Conservation (phyloP, 179 eudicot genomes). For the Nepenthes alata region DNA sequence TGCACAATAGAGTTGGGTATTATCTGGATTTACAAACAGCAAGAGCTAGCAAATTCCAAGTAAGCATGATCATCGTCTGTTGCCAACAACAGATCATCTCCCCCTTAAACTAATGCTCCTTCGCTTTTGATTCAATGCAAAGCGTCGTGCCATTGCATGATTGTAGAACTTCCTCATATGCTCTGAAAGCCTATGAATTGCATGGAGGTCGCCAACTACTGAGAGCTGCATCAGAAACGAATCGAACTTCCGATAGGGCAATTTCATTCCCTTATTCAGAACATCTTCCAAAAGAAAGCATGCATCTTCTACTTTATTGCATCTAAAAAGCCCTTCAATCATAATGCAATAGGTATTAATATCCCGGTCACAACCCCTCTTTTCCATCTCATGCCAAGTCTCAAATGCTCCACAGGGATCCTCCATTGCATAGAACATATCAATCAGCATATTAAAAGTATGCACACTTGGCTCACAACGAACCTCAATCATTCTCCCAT, state of each 20-base stretch:
- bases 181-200: slow-evolving; percentile 67
- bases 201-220: slow-evolving; percentile 51
- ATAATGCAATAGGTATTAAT: slow-evolving; percentile 59
- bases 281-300: slow-evolving; percentile 57
- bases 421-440: slow-evolving; percentile 57
- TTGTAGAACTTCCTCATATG: slow-evolving; percentile 76
- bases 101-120: slow-evolving; percentile 62
- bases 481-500: slow-evolving; percentile 45
- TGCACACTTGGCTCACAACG: slow-evolving; percentile 79
- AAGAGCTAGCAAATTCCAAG: no score
- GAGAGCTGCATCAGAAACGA: slow-evolving; percentile 59
- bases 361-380: slow-evolving; percentile 46
- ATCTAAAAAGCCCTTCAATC: slow-evolving; percentile 81
- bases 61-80: no score
- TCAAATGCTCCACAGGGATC: slow-evolving; percentile 68
- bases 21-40: no score
- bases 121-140: slow-evolving; percentile 55
- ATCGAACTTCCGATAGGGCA: slow-evolving; percentile 68
- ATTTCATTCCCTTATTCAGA: slow-evolving; percentile 46
- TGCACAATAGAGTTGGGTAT: no score
- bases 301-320: slow-evolving; percentile 41
- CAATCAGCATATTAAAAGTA: slow-evolving; percentile 65
- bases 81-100: slow-evolving; percentile 12
- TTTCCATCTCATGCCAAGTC: slow-evolving; percentile 71
- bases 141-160: slow-evolving; percentile 81